These are phyloP conservation scores for Piloderma croceum DNA, from an alignment of 768 basidiomycete genomes.

Conservation along the genomic window DNA sequence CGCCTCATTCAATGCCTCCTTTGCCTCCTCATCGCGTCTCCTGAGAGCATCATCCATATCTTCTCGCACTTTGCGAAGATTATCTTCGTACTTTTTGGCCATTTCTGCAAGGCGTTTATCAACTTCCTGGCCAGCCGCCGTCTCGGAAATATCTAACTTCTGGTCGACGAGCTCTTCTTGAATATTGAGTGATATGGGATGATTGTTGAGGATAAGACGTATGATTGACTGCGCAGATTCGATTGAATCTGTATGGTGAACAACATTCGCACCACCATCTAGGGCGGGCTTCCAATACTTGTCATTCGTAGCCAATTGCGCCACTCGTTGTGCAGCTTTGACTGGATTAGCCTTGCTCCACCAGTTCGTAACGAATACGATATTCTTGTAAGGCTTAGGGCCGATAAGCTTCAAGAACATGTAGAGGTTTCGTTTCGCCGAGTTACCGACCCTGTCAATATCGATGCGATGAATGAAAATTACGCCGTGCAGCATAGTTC, in stretches of 20 bases:
- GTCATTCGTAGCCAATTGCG: constrained; percentile 31
- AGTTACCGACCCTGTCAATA: constrained; percentile 29
- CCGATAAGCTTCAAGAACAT: constrained; percentile 38
- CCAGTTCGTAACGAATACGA: constrained; percentile 37
- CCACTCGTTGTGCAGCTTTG: constrained; percentile 29
- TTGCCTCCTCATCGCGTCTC: constrained; percentile 42
- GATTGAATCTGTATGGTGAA: constrained; percentile 31
- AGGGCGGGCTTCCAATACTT: constrained; percentile 41
- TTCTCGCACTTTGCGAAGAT: constrained; percentile 39
- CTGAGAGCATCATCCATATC: constrained; percentile 44
- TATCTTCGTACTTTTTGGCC: constrained; percentile 40
- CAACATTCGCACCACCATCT: constrained; percentile 34
- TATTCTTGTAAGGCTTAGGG: constrained; percentile 34
- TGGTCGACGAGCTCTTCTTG: constrained; percentile 52
- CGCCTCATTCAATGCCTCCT: constrained; percentile 39
- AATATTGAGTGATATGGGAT: constrained; percentile 42
- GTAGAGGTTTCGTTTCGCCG: constrained; percentile 34
- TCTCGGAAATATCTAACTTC: constrained; percentile 42
- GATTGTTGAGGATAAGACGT: constrained; percentile 34
- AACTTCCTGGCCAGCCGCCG: constrained; percentile 49
- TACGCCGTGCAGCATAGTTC: constrained; percentile 29
- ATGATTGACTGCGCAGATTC: constrained; percentile 40
- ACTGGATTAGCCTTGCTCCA: constrained; percentile 31
- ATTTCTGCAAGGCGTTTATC: constrained; percentile 44
- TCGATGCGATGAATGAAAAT: constrained; percentile 36